Evolutionary conservation across 176 grass and related monocot genomes (phyloP).

Genomic region (Cenchrus americanus): DNA sequence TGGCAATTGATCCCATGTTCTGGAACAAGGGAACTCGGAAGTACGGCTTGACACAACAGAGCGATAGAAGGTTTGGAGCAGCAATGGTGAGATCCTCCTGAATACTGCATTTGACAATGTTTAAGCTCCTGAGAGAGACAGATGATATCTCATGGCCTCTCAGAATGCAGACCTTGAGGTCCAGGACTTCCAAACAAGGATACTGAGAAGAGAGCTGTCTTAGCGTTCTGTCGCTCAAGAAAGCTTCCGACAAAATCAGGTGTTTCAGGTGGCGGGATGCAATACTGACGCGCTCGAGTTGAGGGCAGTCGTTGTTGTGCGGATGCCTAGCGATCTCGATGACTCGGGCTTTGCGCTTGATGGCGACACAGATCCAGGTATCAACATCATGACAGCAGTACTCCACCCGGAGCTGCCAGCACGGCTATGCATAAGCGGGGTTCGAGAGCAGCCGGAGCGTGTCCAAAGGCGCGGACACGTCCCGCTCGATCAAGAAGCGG

Average conservation of each 20-base stretch:
- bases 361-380: neutral
- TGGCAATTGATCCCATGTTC: neutral
- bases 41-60: neutral
- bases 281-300: neutral
- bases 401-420: neutral
- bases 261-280: neutral
- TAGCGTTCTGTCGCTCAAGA: neutral
- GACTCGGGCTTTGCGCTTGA: neutral
- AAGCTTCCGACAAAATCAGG: neutral
- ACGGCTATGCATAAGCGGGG: neutral
- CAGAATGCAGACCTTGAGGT: neutral
- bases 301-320: neutral
- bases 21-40: neutral
- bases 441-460: neutral
- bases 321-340: neutral
- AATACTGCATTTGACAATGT: neutral
- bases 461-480: neutral
- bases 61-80: neutral
- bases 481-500: neutral
- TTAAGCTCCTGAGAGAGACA: neutral
- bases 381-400: neutral
- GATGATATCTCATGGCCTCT: neutral
- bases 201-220: neutral
- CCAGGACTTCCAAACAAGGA: slow-evolving; percentile 9
- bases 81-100: neutral